A percentile compares a stretch with the other conserved stretches of the same genome.
These are phyloP conservation scores for Teratosphaeria destructans DNA, from an alignment of 2,329 filamentous ascomycete species.

Conservation along the genomic window DNA sequence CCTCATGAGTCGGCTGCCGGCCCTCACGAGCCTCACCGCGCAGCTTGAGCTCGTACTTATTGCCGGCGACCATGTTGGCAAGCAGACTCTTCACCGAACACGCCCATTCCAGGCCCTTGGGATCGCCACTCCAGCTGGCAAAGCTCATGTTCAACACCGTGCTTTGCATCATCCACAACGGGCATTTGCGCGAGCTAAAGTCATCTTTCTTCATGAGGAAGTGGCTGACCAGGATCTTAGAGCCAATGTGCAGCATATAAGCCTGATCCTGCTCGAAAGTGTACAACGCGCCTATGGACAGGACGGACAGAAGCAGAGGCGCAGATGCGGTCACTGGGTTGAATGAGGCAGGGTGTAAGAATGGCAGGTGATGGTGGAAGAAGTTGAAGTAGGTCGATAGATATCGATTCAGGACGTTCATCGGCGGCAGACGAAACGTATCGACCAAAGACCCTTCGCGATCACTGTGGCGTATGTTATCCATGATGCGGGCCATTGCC, in stretches of 20 bases:
- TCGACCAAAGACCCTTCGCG: slow-evolving; percentile 73
- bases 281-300: slow-evolving; percentile 93
- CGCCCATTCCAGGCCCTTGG: slow-evolving; percentile 95
- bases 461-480: slow-evolving; percentile 74
- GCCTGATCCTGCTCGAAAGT: slow-evolving; percentile 96
- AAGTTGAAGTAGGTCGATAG: slow-evolving; percentile 92
- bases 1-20: slow-evolving; percentile 62
- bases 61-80: slow-evolving; percentile 97
- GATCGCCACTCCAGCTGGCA: slow-evolving; percentile 96
- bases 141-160: slow-evolving; percentile 98
- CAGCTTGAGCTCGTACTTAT: slow-evolving; percentile 90
- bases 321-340: slow-evolving; percentile 69
- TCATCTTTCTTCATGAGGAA: slow-evolving; percentile 98
- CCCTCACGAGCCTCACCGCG: slow-evolving; percentile 78
- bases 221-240: slow-evolving; percentile 92
- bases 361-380: slow-evolving; percentile 94
- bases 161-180: slow-evolving; percentile 96
- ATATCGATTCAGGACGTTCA: slow-evolving; percentile 78
- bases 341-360: slow-evolving; percentile 88
- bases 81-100: slow-evolving; percentile 97
- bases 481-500: slow-evolving; percentile 72
- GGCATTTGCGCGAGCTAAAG: slow-evolving; percentile 95
- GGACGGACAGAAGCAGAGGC: slow-evolving; percentile 72
- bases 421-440: slow-evolving; percentile 76
- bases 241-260: slow-evolving; percentile 93